Conservation (phyloP, 2,329 filamentous ascomycete species). For the Lecanosticta acicola region DNA sequence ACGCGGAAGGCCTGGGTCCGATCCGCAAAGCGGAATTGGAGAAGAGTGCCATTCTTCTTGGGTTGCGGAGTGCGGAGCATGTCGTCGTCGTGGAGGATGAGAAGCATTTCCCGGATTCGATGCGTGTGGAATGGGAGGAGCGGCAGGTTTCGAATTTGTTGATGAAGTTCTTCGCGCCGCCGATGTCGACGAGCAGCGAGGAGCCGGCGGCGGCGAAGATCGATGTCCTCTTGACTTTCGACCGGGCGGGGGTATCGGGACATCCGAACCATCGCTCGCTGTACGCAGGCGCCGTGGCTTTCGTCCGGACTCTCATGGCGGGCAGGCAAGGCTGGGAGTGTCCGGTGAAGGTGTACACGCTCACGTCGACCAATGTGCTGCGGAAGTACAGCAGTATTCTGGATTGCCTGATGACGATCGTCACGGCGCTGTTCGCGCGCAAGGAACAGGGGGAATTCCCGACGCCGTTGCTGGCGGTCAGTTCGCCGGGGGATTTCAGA, state of each 20-base stretch:
- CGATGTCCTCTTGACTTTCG: conserved; percentile 86
- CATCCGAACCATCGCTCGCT: conserved; percentile 94
- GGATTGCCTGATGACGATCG: conserved; percentile 68
- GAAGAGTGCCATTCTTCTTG: conserved; percentile 71
- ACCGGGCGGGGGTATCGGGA: conserved; percentile 70
- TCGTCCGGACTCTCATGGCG: conserved; percentile 61
- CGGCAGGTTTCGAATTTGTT: conserved; percentile 65
- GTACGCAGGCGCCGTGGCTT: conserved; percentile 71
- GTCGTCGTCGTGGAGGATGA: conserved; percentile 79
- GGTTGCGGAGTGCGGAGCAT: conserved; percentile 68
- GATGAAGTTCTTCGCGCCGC: conserved; percentile 66
- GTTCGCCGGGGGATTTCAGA: conserved; percentile 56
- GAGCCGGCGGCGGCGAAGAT: conserved; percentile 52
- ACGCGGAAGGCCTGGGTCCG: conserved; percentile 82
- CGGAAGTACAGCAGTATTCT: conserved; percentile 79
- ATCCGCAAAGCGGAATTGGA: conserved; percentile 77
- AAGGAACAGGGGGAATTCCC: conserved; percentile 52
- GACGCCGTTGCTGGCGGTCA: conserved; percentile 63
- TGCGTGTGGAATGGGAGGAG: conserved; percentile 72
- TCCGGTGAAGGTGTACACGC: conserved; percentile 79
- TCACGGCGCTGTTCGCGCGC: conserved; percentile 46
- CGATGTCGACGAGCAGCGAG: conserved; percentile 43
- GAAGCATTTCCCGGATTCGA: conserved; percentile 80
- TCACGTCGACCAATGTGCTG: conserved; percentile 63
- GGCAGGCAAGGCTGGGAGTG: conserved; percentile 59